Conservation (phyloP, 768 basidiomycete species). For the Pleurotus sapidus region DNA sequence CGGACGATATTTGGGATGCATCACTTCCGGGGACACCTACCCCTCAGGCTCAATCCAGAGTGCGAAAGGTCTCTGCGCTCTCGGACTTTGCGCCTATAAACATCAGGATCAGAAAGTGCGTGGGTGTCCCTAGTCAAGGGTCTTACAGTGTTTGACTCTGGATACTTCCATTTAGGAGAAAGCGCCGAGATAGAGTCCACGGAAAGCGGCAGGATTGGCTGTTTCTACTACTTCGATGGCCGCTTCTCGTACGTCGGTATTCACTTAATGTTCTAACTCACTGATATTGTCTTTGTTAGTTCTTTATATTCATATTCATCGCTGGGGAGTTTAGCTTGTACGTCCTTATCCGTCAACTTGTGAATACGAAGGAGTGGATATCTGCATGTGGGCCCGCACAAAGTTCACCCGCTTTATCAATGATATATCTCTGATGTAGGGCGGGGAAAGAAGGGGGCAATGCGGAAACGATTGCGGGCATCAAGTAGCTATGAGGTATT, state of each 20-base stretch:
- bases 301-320: conserved; percentile 83
- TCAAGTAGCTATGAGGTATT: conserved; percentile 70
- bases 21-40: conserved; percentile 37
- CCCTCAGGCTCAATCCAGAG: conserved; percentile 35
- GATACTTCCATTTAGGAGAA: conserved; percentile 12
- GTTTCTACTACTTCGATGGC: conserved; percentile 83
- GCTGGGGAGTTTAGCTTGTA: conserved; percentile 83
- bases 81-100: conserved; percentile 93
- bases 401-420: too few relatives aligned
- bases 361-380: conserved; percentile 93
- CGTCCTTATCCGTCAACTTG: conserved; percentile 84
- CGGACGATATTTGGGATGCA: conserved; percentile 31
- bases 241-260: conserved; percentile 59
- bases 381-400: conserved; percentile 65
- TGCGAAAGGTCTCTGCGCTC: conserved; percentile 79
- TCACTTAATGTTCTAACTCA: background rate
- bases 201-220: conserved; percentile 67
- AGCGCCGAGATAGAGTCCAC: conserved; percentile 28
- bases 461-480: conserved; percentile 73
- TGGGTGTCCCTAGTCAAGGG: conserved; percentile 10
- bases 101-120: conserved; percentile 71
- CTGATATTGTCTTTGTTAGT: conserved; percentile 34
- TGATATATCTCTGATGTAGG: conserved; percentile 37
- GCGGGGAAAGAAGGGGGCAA: conserved; percentile 78
- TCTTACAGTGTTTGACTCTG: conserved; percentile 18